Percentiles rank a stretch among this genome's conserved stretches.
These are phyloP conservation scores for Alternaria dauci DNA, from an alignment of 2,329 filamentous ascomycete species.

Conservation along the genomic window DNA sequence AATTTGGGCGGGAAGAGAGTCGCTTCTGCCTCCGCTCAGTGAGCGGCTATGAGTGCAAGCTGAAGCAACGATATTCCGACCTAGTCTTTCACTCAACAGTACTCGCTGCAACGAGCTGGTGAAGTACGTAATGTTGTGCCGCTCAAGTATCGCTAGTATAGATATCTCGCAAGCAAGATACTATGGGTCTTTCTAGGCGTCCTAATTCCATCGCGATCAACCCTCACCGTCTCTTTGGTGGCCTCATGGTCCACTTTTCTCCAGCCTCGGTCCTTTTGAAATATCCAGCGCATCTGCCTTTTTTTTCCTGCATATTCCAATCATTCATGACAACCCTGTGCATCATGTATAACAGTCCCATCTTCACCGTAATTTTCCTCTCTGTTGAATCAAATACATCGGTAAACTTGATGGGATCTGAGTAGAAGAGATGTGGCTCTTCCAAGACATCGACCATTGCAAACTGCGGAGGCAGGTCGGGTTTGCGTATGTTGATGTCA, in stretches of 20 bases:
- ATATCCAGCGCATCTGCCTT: constrained; percentile 20
- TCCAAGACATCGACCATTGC: constrained; percentile 1
- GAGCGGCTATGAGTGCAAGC: neutral
- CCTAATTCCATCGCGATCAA: too few relatives aligned
- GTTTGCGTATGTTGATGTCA: neutral
- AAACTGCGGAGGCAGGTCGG: neutral
- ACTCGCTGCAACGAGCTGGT: neutral
- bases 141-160: too few relatives aligned
- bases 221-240: neutral
- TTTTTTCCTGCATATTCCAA: constrained; percentile 15
- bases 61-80: neutral
- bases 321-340: constrained; percentile 2
- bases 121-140: too few relatives aligned
- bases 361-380: constrained; percentile 10
- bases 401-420: constrained; percentile 22
- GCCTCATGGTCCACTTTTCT: constrained; percentile 5
- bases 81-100: neutral
- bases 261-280: constrained; percentile 10
- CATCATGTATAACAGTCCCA: constrained; percentile 24
- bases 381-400: constrained; percentile 12
- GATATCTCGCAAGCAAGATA: neutral
- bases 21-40: neutral
- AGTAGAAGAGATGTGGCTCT: constrained; percentile 24
- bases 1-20: neutral
- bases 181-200: neutral